phyloP scores from a whole-genome alignment of 228 moss, liverwort and hornwort genomes.

The Sphagnum magellanicum region DNA sequence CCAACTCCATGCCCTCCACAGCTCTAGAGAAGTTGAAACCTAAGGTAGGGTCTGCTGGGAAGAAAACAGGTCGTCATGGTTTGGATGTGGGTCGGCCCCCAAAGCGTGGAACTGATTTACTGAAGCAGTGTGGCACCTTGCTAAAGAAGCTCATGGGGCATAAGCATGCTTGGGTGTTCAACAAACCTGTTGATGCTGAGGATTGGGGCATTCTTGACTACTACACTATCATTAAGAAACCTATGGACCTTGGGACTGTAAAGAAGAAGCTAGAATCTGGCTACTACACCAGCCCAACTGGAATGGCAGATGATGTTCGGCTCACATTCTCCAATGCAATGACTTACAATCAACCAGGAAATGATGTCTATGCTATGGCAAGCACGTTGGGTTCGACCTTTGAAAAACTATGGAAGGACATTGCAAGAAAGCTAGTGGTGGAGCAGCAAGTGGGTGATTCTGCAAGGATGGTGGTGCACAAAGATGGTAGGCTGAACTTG shows the following conservation, averaged over 20 bases:
- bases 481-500: conserved; percentile 28
- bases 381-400: conserved; percentile 24
- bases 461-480: conserved; percentile 31
- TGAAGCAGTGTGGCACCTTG: conserved; percentile 36
- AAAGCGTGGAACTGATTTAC: conserved; percentile 41
- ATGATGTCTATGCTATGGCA: conserved; percentile 47
- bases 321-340: conserved; percentile 39
- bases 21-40: conserved; percentile 10
- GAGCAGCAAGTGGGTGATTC: conserved; percentile 32
- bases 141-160: conserved; percentile 43
- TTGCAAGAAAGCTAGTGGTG: conserved; percentile 43
- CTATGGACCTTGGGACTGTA: conserved; percentile 50
- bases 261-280: conserved; percentile 32
- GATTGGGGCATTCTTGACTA: conserved; percentile 37
- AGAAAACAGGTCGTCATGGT: too few species aligned
- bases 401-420: conserved; percentile 44
- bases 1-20: conserved; percentile 7
- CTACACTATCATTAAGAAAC: conserved; percentile 41
- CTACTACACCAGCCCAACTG: conserved; percentile 11
- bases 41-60: not conserved
- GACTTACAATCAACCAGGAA: conserved; percentile 38
- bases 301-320: conserved; percentile 39
- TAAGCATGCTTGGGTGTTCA: conserved; percentile 57
- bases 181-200: conserved; percentile 45
- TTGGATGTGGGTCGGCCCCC: conserved; percentile 19